A percentile compares a stretch with the other conserved stretches of the same genome.
Evolutionary conservation across 108 stramenopile species (phyloP).

Genomic region (Tribonema minus): DNA sequence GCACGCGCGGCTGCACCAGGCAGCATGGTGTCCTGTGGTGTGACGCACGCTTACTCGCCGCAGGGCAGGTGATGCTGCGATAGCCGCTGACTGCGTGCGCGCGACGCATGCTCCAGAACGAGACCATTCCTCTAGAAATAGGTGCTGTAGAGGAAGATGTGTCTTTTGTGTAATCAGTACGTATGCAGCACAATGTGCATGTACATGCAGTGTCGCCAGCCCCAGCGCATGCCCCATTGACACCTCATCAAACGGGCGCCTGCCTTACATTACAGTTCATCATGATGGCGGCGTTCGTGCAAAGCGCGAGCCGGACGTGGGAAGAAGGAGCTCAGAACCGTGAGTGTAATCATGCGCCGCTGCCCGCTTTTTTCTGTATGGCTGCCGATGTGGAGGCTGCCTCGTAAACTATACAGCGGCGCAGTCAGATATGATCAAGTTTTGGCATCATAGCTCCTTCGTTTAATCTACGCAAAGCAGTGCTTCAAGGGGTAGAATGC

Average conservation of each 20-base stretch:
- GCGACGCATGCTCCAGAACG: too few relatives aligned
- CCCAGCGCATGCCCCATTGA: too few relatives aligned
- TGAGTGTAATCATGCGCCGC: neutral
- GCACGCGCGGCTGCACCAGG: neutral
- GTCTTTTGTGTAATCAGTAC: too few relatives aligned
- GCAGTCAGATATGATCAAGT: neutral
- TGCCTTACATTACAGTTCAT: neutral
- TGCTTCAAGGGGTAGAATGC: too few relatives aligned
- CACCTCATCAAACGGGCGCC: neutral
- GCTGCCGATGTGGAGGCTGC: too few relatives aligned
- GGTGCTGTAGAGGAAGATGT: too few relatives aligned
- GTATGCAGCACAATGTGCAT: too few relatives aligned
- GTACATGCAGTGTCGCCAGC: too few relatives aligned
- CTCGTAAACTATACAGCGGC: neutral
- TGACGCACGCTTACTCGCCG: neutral
- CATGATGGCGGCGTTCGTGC: neutral
- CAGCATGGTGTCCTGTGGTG: neutral
- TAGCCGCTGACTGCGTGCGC: too few relatives aligned
- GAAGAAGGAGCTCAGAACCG: neutral
- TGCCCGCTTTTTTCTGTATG: neutral
- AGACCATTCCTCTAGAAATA: too few relatives aligned
- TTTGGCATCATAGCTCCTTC: neutral
- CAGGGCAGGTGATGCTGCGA: neutral
- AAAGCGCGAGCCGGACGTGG: neutral
- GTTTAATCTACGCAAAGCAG: too few relatives aligned